Evolutionary conservation across 129 eudicot genomes (phyloP).

Genomic region (Apium graveolens): DNA sequence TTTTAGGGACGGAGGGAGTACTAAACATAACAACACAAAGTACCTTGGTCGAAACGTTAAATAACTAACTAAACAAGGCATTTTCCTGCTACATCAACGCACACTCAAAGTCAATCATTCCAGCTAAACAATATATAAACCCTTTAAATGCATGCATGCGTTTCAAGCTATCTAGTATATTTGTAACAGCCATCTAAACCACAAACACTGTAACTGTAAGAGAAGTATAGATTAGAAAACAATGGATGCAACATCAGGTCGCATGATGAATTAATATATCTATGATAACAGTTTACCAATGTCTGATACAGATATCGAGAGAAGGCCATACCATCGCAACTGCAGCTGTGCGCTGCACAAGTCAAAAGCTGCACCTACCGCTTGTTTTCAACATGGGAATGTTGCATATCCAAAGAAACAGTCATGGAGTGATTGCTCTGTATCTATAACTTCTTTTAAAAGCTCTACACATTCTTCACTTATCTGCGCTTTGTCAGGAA

Average conservation of each 20-base stretch:
- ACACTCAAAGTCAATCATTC: neutral
- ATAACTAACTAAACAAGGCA: no score
- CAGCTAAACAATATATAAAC: slow-evolving; percentile 14
- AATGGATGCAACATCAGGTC: slow-evolving; percentile 7
- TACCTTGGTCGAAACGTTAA: no score
- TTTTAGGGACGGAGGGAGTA: no score
- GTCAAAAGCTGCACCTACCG: neutral
- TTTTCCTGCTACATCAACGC: no score
- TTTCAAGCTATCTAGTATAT: neutral
- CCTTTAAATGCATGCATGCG: slow-evolving; percentile 7
- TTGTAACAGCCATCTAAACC: neutral
- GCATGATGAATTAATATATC: neutral
- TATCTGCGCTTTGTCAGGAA: neutral
- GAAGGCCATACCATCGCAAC: slow-evolving; percentile 25
- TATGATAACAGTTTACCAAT: slow-evolving; percentile 18
- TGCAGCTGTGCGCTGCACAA: slow-evolving; percentile 23
- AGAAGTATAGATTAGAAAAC: neutral
- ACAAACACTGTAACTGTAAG: neutral
- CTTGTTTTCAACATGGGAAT: slow-evolving; percentile 2
- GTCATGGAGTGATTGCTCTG: neutral
- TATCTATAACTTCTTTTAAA: neutral
- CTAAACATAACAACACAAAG: no score
- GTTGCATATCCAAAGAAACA: slow-evolving; percentile 4
- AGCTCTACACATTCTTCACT: slow-evolving; percentile 4
- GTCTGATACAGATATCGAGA: slow-evolving; percentile 13